Evolutionary conservation across 495 filamentous ascomycete genomes (phyloP).

Genomic region (Neurospora terricola): DNA sequence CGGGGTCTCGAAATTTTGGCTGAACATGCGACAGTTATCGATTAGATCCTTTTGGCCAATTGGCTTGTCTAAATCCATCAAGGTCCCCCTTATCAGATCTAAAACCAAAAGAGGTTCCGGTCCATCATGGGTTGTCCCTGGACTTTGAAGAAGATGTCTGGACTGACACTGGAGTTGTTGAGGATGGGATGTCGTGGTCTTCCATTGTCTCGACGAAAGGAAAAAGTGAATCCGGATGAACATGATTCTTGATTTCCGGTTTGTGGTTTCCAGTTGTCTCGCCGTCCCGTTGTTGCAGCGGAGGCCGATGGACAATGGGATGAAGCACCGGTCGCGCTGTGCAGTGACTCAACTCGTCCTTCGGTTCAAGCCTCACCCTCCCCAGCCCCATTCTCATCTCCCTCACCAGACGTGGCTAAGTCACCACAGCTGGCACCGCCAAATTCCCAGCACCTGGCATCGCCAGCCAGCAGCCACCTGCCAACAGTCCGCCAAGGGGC

Average conservation of each 20-base stretch:
- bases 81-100: background rate
- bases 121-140: background rate
- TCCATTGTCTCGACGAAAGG: background rate
- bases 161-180: background rate
- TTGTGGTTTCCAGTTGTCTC: background rate
- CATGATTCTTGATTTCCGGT: background rate
- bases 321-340: background rate
- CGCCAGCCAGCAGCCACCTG: too few relatives aligned
- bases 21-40: background rate
- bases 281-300: background rate
- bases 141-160: background rate
- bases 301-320: background rate
- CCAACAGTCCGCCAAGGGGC: background rate
- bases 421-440: background rate
- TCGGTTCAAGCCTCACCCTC: background rate
- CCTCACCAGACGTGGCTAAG: background rate
- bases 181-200: background rate
- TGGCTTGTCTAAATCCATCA: background rate
- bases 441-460: background rate
- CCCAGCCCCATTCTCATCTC: background rate
- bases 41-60: background rate
- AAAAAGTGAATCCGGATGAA: background rate
- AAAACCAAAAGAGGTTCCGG: too few relatives aligned
- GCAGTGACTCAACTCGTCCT: background rate
- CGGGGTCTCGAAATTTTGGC: background rate